Percentiles rank a stretch among this genome's conserved stretches.
phyloP scores from a whole-genome alignment of 148 eudicot species.

The Silene uniflora region DNA sequence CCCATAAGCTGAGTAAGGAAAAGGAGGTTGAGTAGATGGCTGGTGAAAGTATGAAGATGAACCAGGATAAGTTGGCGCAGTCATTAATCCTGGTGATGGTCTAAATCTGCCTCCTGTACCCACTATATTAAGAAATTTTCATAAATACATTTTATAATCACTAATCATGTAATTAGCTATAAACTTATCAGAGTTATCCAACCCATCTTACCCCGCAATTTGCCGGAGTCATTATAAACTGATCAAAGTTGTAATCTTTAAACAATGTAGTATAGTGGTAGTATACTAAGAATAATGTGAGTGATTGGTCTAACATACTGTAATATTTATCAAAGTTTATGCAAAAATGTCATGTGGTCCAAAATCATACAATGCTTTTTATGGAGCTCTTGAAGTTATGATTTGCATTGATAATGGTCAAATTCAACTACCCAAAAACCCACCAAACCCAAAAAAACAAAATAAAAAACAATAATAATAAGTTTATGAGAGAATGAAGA shows the following conservation, averaged over 20 bases:
- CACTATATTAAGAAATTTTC: constrained; percentile 1
- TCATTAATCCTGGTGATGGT: constrained; percentile 39
- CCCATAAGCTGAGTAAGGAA: constrained; percentile 54
- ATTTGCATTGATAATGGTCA: constrained; percentile 26
- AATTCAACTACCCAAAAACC: constrained; percentile 18
- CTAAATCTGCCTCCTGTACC: constrained; percentile 40
- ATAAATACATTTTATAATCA: neutral
- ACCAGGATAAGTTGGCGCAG: constrained; percentile 33
- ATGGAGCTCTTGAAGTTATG: constrained; percentile 17
- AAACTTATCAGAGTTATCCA: neutral
- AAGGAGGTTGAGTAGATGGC: constrained; percentile 41
- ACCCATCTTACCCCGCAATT: no score
- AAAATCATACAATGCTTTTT: constrained; percentile 19
- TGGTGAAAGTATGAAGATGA: constrained; percentile 45
- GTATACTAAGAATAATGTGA: neutral
- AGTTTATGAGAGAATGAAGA: neutral
- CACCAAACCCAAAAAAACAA: constrained; percentile 2
- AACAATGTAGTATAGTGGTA: neutral
- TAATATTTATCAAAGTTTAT: constrained; percentile 5
- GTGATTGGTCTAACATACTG: constrained; percentile 16
- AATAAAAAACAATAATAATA: no score
- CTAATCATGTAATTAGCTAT: no score
- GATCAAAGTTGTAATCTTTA: neutral
- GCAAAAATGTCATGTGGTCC: constrained; percentile 23
- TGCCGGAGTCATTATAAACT: neutral